Percentiles rank a stretch among this genome's conserved stretches.
Evolutionary conservation across 495 filamentous ascomycete genomes (phyloP).

Genomic region (Filosporella fistucella): DNA sequence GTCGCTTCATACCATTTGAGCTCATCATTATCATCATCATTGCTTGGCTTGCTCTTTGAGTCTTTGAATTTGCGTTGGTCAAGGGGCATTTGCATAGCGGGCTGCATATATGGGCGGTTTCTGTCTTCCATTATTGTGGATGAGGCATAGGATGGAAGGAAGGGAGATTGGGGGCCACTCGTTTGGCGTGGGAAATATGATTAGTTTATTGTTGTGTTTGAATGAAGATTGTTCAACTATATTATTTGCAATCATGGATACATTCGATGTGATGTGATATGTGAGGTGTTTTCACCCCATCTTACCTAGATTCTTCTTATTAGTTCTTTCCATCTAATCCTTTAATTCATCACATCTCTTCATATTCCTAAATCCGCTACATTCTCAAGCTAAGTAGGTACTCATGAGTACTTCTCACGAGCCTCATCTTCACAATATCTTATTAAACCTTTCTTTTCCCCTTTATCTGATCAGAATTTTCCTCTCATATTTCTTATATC

Average conservation of each 20-base stretch:
- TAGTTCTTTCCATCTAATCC: too few relatives aligned
- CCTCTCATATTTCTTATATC: too few relatives aligned
- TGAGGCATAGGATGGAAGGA: neutral
- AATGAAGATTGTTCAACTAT: neutral
- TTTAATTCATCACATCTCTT: too few relatives aligned
- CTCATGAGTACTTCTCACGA: too few relatives aligned
- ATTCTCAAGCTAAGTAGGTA: too few relatives aligned
- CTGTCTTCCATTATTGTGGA: neutral
- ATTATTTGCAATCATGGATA: neutral
- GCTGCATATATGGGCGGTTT: conserved; percentile 13
- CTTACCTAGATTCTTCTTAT: too few relatives aligned
- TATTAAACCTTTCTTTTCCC: too few relatives aligned
- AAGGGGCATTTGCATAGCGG: conserved; percentile 22
- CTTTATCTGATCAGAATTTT: too few relatives aligned
- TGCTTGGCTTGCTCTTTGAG: conserved; percentile 1
- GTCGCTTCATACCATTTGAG: too few relatives aligned
- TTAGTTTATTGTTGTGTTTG: neutral
- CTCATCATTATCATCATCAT: conserved; percentile 10
- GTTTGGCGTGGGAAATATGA: neutral
- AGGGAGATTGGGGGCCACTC: neutral
- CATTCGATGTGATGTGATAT: neutral
- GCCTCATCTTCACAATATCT: too few relatives aligned
- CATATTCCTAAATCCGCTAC: too few relatives aligned
- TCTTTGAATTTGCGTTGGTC: conserved; percentile 13
- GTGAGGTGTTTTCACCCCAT: too few relatives aligned